Conservation (phyloP, 257 asterid genomes). For the Fraxinus anomala region DNA sequence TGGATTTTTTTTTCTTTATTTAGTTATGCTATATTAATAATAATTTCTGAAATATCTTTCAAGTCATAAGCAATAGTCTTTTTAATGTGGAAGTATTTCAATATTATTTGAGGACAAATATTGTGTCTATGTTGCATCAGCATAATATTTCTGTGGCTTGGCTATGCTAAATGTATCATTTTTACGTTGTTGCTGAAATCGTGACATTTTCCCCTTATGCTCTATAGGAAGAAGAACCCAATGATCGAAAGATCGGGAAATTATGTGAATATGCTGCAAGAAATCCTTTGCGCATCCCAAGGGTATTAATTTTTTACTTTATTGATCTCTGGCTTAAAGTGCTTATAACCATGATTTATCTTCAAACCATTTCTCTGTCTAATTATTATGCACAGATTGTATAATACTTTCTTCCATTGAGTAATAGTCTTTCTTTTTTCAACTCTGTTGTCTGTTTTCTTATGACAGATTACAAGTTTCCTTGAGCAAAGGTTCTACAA, state of each 20-base stretch:
- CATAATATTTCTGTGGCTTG: not conserved
- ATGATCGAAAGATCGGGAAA: slow-evolving; percentile 53
- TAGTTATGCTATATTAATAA: not conserved
- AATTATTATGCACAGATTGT: not conserved
- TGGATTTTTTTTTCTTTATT: not conserved
- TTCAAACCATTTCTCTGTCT: not conserved
- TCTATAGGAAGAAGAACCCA: slow-evolving; percentile 53
- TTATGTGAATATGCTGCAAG: slow-evolving; percentile 57
- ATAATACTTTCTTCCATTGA: slow-evolving; percentile 5
- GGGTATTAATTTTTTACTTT: slow-evolving; percentile 25
- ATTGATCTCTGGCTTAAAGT: not conserved
- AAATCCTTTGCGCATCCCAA: slow-evolving; percentile 59
- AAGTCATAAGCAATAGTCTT: not conserved
- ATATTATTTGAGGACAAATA: not conserved
- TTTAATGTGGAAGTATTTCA: not conserved
- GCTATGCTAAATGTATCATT: not conserved
- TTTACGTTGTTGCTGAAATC: not conserved
- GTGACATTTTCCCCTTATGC: not conserved
- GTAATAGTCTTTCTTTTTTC: slow-evolving; percentile 5
- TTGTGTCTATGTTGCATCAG: not conserved
- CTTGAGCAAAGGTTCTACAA: slow-evolving; percentile 96
- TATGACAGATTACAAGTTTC: slow-evolving; percentile 68
- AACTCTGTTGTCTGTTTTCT: slow-evolving; percentile 26
- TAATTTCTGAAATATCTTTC: not conserved
- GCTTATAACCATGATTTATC: not conserved